phyloP scores from a whole-genome alignment of 2,329 filamentous ascomycete species.

The Ceratocystis cacaofunesta region DNA sequence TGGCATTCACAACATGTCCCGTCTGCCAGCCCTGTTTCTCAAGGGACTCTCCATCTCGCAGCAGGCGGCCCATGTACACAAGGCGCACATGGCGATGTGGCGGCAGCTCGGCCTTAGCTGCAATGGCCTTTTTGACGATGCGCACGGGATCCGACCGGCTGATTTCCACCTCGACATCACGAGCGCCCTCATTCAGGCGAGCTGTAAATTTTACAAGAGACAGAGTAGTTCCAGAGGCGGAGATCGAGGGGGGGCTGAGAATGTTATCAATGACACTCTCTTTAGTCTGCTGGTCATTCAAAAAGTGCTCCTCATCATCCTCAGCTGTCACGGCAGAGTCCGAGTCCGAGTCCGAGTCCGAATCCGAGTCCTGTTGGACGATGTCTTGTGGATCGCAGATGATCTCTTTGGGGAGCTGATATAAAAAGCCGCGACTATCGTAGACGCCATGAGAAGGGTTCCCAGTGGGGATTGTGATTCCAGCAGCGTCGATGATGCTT shows the following conservation, averaged over 20 bases:
- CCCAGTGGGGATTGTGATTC: conserved; percentile 59
- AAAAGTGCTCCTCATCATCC: conserved; percentile 19
- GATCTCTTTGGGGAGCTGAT: conserved; percentile 52
- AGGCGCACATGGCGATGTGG: conserved; percentile 49
- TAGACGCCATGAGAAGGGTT: conserved; percentile 58
- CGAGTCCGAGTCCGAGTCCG: conserved; percentile 20
- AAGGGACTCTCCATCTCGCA: conserved; percentile 54
- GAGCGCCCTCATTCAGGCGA: conserved; percentile 50
- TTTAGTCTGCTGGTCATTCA: neutral
- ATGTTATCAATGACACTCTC: neutral
- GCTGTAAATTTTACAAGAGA: conserved; percentile 26
- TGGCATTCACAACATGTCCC: conserved; percentile 61
- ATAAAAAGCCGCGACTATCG: conserved; percentile 55
- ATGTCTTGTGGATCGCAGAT: conserved; percentile 50
- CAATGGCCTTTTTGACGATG: conserved; percentile 43
- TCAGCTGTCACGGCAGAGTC: conserved; percentile 22
- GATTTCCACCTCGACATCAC: conserved; percentile 46
- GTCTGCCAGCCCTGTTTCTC: conserved; percentile 58
- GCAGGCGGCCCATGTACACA: conserved; percentile 66
- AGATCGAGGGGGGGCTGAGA: neutral
- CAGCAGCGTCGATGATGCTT: conserved; percentile 62
- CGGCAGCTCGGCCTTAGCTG: conserved; percentile 49
- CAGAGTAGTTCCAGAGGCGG: neutral
- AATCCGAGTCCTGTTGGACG: conserved; percentile 28
- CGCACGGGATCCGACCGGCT: conserved; percentile 49